Percentiles rank a stretch among this genome's conserved stretches.
Conservation (phyloP, 805 yeast genomes). For the Candida mattraensis region DNA sequence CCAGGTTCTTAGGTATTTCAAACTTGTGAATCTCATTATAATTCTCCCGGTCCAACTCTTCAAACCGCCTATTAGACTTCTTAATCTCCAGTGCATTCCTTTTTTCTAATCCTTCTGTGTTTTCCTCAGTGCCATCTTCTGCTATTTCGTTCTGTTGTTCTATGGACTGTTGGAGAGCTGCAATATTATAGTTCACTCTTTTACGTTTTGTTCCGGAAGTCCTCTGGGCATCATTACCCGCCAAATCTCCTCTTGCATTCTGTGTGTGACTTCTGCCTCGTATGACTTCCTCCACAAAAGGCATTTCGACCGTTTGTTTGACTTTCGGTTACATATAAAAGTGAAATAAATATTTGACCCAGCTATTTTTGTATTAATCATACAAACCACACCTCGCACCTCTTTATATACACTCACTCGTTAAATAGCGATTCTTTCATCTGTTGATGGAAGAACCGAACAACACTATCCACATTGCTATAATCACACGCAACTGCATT, state of each 20-base stretch:
- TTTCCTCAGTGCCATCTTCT: slow-evolving; percentile 31
- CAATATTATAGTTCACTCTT: slow-evolving; percentile 35
- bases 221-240: slow-evolving; percentile 8
- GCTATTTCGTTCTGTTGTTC: slow-evolving; percentile 29
- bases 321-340: slow-evolving; percentile 2
- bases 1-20: slow-evolving; percentile 38
- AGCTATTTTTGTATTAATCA: background rate
- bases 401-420: no score
- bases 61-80: slow-evolving; percentile 39
- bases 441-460: slow-evolving; percentile 19
- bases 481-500: slow-evolving; percentile 31
- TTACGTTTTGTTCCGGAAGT: slow-evolving; percentile 26
- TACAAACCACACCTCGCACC: no score
- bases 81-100: slow-evolving; percentile 33
- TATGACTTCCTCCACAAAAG: slow-evolving; percentile 11
- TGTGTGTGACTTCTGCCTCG: no score
- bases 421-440: slow-evolving; percentile 17
- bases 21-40: slow-evolving; percentile 38
- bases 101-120: slow-evolving; percentile 28
- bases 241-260: no score
- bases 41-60: slow-evolving; percentile 44
- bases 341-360: slow-evolving; percentile 3
- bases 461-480: slow-evolving; percentile 16
- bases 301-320: no score
- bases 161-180: slow-evolving; percentile 28